Base-by-base conservation (phyloP, 192 early-diverging fungal genomes). In the Paraglomus brasilianum region DNA sequence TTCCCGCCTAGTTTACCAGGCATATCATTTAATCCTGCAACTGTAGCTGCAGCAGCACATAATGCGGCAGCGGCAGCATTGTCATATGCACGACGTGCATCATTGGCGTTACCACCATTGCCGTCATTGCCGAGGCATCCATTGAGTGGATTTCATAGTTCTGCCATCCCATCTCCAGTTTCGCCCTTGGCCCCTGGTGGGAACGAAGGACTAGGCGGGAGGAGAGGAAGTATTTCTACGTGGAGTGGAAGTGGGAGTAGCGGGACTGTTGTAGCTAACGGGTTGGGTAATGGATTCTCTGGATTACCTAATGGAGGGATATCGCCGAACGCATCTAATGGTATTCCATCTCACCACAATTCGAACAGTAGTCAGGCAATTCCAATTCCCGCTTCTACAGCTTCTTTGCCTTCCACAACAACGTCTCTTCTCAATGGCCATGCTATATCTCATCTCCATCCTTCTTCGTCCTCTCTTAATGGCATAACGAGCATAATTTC, bases 211-310 rank as follows among this genome's bases (percentile, higher is more conserved):
- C 65, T 51, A 39, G 50, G 50, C 5, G 39, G 9, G 15, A 51
- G 65, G 46, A 48, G 65, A 53, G 48, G 65, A 38, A 53, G 49
- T 11, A 40, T 53, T 42, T 51, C 65, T 67, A 13, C 65, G 22
- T 67, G 49, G 65, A 67, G 50, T 67, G 65, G 50, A 53, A 67
- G 65, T 42, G 40, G 65, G 14, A 6, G 6, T 53, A 53, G 6
- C n/a, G n/a, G 8, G 7, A 8, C 6, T 53, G n/a, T 14, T 7
- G n/a, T 14, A 53, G 19, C 8, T 53, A 53, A 53, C 22, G 6
- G 22, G 14, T 21, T 6, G 14, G 8, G 11, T 53, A 53, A 22
- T 53, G n/a, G 7, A n/a, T 14, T 53, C 14, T 8, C 6, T 8
- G 19, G 41, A 53, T 53, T 67, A 67, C 51, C 43, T 3, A 5